Evolutionary conservation across 164 flowering plant species (phyloP).

Genomic region (Vitis amurensis): DNA sequence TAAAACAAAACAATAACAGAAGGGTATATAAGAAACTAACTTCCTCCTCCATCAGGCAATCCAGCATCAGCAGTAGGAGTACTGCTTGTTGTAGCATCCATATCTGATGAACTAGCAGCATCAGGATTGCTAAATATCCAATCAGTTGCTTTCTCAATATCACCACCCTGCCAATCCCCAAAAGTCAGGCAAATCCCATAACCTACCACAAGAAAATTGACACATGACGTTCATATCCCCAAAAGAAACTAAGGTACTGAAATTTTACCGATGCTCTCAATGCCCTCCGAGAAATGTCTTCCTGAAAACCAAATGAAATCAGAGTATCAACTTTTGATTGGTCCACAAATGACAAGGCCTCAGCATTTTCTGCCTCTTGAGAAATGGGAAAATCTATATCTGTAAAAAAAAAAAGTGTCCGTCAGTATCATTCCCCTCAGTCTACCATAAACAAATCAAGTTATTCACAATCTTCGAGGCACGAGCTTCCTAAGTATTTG

Average conservation of each 20-base stretch:
- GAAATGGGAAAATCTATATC: constrained; percentile 85
- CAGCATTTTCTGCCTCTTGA: constrained; percentile 30
- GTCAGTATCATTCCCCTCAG: neutral
- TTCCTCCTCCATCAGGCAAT: constrained; percentile 93
- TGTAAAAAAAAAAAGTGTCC: constrained; percentile 18
- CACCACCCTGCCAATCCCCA: constrained; percentile 62
- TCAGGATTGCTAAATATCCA: constrained; percentile 87
- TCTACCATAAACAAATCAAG: neutral
- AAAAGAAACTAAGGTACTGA: neutral
- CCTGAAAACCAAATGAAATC: constrained; percentile 87
- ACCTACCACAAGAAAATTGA: neutral
- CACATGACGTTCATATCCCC: neutral
- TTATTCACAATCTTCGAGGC: no score
- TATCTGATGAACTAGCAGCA: constrained; percentile 44
- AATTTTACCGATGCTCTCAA: constrained; percentile 72
- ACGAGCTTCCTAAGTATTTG: no score
- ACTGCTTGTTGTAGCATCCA: constrained; percentile 63
- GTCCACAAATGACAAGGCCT: constrained; percentile 42
- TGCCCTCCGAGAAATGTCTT: constrained; percentile 77
- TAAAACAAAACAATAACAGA: neutral
- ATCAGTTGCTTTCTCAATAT: constrained; percentile 92
- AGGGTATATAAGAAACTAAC: constrained; percentile 49
- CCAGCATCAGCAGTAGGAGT: constrained; percentile 37
- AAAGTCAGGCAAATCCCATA: neutral
- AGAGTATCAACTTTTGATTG: constrained; percentile 73